Percentiles rank a stretch among this genome's conserved stretches.
These are phyloP conservation scores for Camellia japonica DNA, from an alignment of 148 eudicot genomes.

Conservation along the genomic window DNA sequence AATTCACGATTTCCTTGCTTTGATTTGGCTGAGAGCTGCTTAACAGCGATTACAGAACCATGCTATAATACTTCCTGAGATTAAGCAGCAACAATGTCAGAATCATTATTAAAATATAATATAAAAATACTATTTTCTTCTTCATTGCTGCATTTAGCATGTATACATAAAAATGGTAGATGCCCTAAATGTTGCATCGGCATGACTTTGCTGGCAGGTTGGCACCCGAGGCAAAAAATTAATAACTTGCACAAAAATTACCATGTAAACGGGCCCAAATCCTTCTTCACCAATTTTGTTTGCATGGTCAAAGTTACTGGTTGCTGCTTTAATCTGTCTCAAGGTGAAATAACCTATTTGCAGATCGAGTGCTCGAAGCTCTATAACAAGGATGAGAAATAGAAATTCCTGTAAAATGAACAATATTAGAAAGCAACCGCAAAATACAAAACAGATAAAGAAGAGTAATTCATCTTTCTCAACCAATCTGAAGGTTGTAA, in stretches of 20 bases:
- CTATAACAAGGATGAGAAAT: conserved; percentile 30
- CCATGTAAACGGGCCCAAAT: conserved; percentile 89
- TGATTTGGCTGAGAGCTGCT: conserved; percentile 81
- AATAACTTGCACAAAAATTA: conserved; percentile 13
- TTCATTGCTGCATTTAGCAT: not conserved
- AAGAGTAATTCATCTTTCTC: not conserved
- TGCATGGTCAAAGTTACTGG: conserved; percentile 50
- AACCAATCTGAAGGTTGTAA: not conserved
- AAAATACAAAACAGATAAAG: not conserved
- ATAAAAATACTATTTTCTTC: not conserved
- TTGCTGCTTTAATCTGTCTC: conserved; percentile 77
- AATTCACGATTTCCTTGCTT: conserved; percentile 82
- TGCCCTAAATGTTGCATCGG: not conserved
- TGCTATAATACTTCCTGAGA: conserved; percentile 63
- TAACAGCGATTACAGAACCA: conserved; percentile 75
- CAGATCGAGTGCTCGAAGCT: conserved; percentile 49
- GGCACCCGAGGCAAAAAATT: not conserved
- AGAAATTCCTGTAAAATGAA: not conserved
- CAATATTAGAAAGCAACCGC: not conserved
- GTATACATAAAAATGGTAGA: not conserved
- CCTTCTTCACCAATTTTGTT: conserved; percentile 91
- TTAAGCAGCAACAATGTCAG: conserved; percentile 1
- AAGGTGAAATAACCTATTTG: conserved; percentile 70
- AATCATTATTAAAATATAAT: too few species aligned
- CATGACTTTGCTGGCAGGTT: not conserved